These are phyloP conservation scores for Aegilops tauschii DNA, from an alignment of 176 grass and related monocot genomes.

Conservation along the genomic window DNA sequence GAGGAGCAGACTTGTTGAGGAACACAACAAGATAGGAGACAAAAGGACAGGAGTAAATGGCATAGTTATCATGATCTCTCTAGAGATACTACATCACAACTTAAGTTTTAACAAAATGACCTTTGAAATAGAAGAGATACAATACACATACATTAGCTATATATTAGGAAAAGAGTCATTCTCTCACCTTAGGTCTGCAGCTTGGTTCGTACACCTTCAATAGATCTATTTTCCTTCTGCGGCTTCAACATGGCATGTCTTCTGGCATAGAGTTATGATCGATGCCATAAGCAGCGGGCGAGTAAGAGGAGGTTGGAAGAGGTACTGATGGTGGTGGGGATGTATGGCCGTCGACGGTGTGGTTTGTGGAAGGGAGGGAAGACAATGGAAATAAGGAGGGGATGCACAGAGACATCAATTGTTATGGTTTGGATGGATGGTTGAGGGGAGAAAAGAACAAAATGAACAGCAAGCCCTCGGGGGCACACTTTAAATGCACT, in stretches of 20 bases:
- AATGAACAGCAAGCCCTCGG: background rate
- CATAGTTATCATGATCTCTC: background rate
- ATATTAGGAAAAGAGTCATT: background rate
- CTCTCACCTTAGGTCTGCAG: background rate
- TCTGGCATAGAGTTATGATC: background rate
- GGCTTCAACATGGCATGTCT: background rate
- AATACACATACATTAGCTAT: background rate
- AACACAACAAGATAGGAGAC: background rate
- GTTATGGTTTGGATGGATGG: background rate
- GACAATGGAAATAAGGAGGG: accelerated
- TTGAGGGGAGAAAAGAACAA: background rate
- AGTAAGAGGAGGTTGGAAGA: background rate
- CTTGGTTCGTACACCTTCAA: background rate
- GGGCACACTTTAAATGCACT: background rate
- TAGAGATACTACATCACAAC: background rate
- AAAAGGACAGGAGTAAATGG: background rate
- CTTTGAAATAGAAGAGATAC: background rate
- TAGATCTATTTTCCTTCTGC: background rate
- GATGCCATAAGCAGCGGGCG: background rate
- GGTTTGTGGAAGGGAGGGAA: accelerated
- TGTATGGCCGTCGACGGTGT: too few relatives aligned
- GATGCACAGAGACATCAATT: accelerated
- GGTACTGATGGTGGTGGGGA: too few relatives aligned
- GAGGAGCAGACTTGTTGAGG: background rate
- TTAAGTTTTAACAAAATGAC: background rate